Conservation (phyloP, 768 basidiomycete genomes). For the Tricholoma sp. region DNA sequence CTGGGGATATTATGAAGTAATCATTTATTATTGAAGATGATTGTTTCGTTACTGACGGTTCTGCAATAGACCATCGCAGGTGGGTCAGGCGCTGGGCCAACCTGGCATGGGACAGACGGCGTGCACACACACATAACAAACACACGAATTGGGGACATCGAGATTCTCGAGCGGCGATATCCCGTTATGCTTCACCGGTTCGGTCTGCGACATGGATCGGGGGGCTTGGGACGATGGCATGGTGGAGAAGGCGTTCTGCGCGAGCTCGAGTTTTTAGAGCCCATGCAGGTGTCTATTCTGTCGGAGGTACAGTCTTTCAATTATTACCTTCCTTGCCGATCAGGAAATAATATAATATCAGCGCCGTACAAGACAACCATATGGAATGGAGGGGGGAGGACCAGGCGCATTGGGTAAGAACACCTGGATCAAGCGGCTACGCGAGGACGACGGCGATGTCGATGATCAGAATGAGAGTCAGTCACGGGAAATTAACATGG, state of each 20-base stretch:
- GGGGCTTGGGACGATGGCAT: constrained; percentile 62
- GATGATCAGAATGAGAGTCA: constrained; percentile 31
- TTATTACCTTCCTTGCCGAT: not conserved
- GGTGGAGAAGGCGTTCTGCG: constrained; percentile 85
- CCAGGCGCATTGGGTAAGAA: constrained; percentile 71
- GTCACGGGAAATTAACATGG: constrained; percentile 73
- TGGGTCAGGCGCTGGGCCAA: constrained; percentile 85
- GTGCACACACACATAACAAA: constrained; percentile 94
- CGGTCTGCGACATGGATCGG: constrained; percentile 64
- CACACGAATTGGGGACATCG: constrained; percentile 89
- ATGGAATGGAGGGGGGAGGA: constrained; percentile 79
- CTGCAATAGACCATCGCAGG: constrained; percentile 79
- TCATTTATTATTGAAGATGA: constrained; percentile 7
- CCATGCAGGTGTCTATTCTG: constrained; percentile 82
- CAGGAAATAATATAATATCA: constrained; percentile 21
- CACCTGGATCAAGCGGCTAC: constrained; percentile 77
- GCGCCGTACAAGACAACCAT: constrained; percentile 82
- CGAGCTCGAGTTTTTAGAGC: constrained; percentile 77
- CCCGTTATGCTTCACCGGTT: constrained; percentile 88
- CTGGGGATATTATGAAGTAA: constrained; percentile 87
- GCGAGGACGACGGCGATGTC: constrained; percentile 63
- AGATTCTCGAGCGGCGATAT: constrained; percentile 90
- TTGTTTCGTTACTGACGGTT: constrained; percentile 3
- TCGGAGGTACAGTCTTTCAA: constrained; percentile 56
- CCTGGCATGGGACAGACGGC: constrained; percentile 90